Percentiles rank a stretch among this genome's conserved stretches.
phyloP scores from a whole-genome alignment of 345 rosid species.

The Boechera stricta region DNA sequence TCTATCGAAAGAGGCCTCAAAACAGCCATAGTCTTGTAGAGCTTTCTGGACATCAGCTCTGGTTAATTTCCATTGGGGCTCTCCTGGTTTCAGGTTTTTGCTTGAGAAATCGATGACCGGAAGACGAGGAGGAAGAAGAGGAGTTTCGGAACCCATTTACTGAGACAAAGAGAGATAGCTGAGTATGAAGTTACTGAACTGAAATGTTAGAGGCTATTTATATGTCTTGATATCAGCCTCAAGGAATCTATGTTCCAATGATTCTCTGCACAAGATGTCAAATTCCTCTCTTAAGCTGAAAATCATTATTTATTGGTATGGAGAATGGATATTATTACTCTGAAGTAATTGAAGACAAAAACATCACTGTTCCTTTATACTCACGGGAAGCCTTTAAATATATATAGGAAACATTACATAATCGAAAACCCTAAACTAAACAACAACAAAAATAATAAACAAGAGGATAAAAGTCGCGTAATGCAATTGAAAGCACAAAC shows the following conservation, averaged over 20 bases:
- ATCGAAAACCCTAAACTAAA: too few relatives aligned
- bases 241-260: conserved; percentile 27
- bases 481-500: too few relatives aligned
- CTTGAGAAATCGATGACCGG: conserved; percentile 57
- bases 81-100: conserved; percentile 47
- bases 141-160: conserved; percentile 53
- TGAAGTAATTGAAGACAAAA: background rate
- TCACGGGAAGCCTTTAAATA: too few relatives aligned
- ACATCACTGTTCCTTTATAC: too few relatives aligned
- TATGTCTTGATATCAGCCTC: background rate
- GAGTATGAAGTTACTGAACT: background rate
- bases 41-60: conserved; percentile 51
- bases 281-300: conserved; percentile 1
- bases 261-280: conserved; percentile 32
- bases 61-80: conserved; percentile 51
- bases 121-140: conserved; percentile 37
- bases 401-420: too few relatives aligned
- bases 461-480: too few relatives aligned
- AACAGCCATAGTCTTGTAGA: conserved; percentile 66
- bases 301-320: background rate
- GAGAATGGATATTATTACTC: too few relatives aligned
- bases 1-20: conserved; percentile 59
- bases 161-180: conserved; percentile 6
- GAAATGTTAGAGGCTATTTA: conserved; percentile 7
- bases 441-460: too few relatives aligned